Conservation (phyloP, 1,139 yeast species). For the Hemisphaericaspora lyxosophila region DNA sequence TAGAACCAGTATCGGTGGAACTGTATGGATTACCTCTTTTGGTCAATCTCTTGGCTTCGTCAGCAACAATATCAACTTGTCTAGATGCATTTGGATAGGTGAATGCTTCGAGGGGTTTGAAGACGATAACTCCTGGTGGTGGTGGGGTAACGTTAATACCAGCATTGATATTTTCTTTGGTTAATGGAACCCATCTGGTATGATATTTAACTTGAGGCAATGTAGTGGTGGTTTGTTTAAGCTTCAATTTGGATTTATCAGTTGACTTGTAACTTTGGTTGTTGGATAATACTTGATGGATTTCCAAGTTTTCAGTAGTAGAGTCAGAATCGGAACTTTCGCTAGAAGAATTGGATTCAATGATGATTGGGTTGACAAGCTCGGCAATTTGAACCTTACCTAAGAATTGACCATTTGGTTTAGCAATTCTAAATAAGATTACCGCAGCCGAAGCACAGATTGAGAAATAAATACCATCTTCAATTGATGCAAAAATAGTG, state of each 20-base stretch:
- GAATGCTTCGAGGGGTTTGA: constrained; percentile 78
- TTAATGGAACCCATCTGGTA: constrained; percentile 79
- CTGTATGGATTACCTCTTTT: constrained; percentile 56
- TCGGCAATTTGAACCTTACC: constrained; percentile 75
- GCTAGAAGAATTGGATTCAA: constrained; percentile 9
- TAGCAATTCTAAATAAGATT: constrained; percentile 70
- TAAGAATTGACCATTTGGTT: constrained; percentile 78
- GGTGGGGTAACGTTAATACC: constrained; percentile 66
- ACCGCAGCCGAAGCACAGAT: constrained; percentile 80
- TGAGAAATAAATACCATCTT: constrained; percentile 88
- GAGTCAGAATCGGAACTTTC: constrained; percentile 13
- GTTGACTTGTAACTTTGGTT: constrained; percentile 23
- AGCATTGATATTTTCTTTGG: constrained; percentile 55
- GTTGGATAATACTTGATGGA: constrained; percentile 41
- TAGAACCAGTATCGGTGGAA: constrained; percentile 55
- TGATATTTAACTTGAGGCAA: constrained; percentile 48
- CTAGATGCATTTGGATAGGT: constrained; percentile 78
- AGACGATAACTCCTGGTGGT: constrained; percentile 88
- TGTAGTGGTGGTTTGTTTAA: constrained; percentile 11
- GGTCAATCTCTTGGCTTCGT: constrained; percentile 63
- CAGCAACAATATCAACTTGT: constrained; percentile 69
- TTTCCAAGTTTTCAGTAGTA: constrained; percentile 34
- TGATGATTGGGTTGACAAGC: constrained; percentile 57
- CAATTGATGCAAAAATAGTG: constrained; percentile 80
- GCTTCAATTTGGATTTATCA: constrained; percentile 19